Base-by-base conservation (phyloP, 2,329 filamentous ascomycete species). In the Penicillium italicum region DNA sequence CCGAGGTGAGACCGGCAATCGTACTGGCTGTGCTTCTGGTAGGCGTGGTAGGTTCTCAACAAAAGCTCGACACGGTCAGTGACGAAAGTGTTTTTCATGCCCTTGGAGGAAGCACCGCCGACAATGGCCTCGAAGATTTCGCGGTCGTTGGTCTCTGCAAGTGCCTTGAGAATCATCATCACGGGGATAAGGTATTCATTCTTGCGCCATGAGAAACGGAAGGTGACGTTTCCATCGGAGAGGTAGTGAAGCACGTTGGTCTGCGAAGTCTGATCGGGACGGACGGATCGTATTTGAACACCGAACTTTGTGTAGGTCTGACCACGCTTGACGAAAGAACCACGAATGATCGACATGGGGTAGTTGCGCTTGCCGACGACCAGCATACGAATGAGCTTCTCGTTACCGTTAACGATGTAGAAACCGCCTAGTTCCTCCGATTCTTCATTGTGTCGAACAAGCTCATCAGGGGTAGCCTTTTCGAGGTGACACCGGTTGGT, bases 191-290 rank as follows among this genome's bases (percentile, higher is more conserved):
- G 84, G 69, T 91, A 99, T 74, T 99, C 94, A 65, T 91, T 91
- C 77, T 99, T 99, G 64, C 92, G 84, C 93, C 93, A 99, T 7
- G 93, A 97, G 75, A 99, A 99, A 54, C 94, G 84, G 76, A 99
- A 96, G 0, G 91, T 97, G 66, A 97, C 87, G 73, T 97, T 97
- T 62, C 94, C 94, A 72, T 99, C 94, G 66, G 83, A 91, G 54
- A 99, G 83, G 74, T 97, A 99, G 76, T 99, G 94, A 46, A 99
- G 82, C 33, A 96, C 91, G 69, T 97, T 99, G 36, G 93, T 97
- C 75, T 97, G 93, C 30, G 92, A 97, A 9, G 93, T 97, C 76
- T 99, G 91, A 75, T 99, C 94, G n/a, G 92, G 92, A 56, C 94
- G 86, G 53, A 97, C 91, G 3, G 88, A 95, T 76, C 94, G 87